phyloP scores from a whole-genome alignment of 129 eudicot species.

The Logfia minima region DNA sequence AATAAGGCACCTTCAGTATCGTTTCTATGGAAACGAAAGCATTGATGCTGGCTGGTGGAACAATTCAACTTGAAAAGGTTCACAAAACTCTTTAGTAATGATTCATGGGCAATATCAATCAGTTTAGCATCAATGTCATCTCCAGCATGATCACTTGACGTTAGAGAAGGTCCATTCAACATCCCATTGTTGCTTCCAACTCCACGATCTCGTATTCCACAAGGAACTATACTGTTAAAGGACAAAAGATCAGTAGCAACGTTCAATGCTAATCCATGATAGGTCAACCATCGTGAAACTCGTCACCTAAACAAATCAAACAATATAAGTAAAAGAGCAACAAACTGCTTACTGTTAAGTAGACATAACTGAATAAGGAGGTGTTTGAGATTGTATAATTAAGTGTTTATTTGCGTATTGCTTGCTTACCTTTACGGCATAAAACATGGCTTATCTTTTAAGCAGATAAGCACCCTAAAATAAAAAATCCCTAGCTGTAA shows the following conservation, averaged over 20 bases:
- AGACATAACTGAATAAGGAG: background rate
- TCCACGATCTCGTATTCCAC: conserved; percentile 75
- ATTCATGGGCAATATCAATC: conserved; percentile 50
- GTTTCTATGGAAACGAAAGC: background rate
- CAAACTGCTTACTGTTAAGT: background rate
- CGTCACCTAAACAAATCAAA: conserved; percentile 52
- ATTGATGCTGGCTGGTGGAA: conserved; percentile 21
- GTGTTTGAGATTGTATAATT: no score
- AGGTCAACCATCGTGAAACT: conserved; percentile 76
- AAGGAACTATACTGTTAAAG: conserved; percentile 63
- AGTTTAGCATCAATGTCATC: conserved; percentile 43
- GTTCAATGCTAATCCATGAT: conserved; percentile 81
- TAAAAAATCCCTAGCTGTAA: background rate
- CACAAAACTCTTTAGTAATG: conserved; percentile 61
- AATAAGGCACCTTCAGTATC: background rate
- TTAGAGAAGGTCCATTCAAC: conserved; percentile 16
- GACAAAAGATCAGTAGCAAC: conserved; percentile 64
- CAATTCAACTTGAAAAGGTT: conserved; percentile 72
- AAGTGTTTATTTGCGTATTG: conserved; percentile 49
- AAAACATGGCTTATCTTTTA: no score
- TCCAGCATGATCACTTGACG: background rate
- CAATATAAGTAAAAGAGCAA: background rate
- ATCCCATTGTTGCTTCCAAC: conserved; percentile 81
- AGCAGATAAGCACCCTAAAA: background rate
- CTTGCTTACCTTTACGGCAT: conserved; percentile 10